phyloP scores from a whole-genome alignment of 768 basidiomycete genomes.

The Psilocybe cubensis region DNA sequence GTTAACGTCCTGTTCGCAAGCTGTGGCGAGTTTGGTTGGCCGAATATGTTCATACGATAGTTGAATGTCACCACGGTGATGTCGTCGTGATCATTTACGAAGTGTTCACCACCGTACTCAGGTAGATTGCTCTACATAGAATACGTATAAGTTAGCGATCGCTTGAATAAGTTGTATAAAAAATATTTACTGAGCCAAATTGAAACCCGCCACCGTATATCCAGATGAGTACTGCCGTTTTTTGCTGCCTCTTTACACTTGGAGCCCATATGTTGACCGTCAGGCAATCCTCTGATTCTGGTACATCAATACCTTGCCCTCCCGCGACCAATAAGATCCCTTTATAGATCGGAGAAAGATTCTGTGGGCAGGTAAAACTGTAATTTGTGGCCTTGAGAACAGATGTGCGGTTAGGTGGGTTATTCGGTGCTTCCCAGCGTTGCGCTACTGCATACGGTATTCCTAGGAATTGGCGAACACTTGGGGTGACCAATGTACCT shows the following conservation, averaged over 20 bases:
- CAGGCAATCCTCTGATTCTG: conserved; percentile 39
- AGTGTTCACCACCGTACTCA: conserved; percentile 29
- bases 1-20: conserved; percentile 23
- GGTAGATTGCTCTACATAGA: conserved; percentile 29
- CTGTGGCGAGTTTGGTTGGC: conserved; percentile 42
- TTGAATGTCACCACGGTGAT: conserved; percentile 40
- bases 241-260: conserved; percentile 31
- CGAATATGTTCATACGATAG: conserved; percentile 43
- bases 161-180: neutral
- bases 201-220: conserved; percentile 41
- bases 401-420: conserved; percentile 20
- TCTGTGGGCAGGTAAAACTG: conserved; percentile 34
- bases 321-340: conserved; percentile 30
- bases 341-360: conserved; percentile 16
- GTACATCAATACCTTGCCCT: conserved; percentile 25
- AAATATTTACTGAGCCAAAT: conserved; percentile 35
- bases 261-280: conserved; percentile 46
- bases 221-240: conserved; percentile 40
- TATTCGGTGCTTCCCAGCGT: conserved; percentile 34
- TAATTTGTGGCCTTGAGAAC: conserved; percentile 30
- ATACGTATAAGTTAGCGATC: neutral
- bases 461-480: conserved; percentile 39
- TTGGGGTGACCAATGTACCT: conserved; percentile 27
- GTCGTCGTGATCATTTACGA: conserved; percentile 37
- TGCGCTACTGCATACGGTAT: conserved; percentile 36